Conservation (phyloP, 345 rosid genomes). For the Lepidium sativum region DNA sequence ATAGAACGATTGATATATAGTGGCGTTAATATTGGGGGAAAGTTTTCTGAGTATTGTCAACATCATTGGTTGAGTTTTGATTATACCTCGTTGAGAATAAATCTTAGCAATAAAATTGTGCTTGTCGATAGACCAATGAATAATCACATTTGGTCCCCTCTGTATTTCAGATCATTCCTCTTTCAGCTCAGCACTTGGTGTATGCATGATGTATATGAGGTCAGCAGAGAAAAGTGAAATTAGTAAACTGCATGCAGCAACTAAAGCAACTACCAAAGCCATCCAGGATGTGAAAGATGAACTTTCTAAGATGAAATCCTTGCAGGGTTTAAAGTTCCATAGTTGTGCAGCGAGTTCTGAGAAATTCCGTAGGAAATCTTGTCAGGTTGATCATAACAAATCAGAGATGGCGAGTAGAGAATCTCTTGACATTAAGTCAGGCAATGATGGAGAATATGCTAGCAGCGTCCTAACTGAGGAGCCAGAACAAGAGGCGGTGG, state of each 20-base stretch:
- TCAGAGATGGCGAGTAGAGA: constrained; percentile 22
- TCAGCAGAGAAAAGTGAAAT: constrained; percentile 63
- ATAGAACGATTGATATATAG: background rate
- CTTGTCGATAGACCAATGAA: background rate
- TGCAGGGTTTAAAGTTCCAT: constrained; percentile 15
- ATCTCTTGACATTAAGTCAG: constrained; percentile 19
- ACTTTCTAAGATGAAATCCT: constrained; percentile 43
- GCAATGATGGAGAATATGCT: constrained; percentile 51
- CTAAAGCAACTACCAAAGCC: constrained; percentile 63
- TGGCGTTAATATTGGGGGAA: background rate
- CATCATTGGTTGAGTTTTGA: background rate
- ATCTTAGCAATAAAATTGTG: background rate
- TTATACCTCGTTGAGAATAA: background rate
- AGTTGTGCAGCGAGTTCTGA: constrained; percentile 21
- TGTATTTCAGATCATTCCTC: constrained; percentile 42
- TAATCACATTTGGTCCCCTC: background rate
- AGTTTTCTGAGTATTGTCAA: background rate
- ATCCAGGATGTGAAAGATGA: constrained; percentile 64
- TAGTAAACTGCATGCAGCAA: constrained; percentile 43
- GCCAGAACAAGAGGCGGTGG: constrained; percentile 44
- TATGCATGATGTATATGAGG: constrained; percentile 80
- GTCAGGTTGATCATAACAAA: constrained; percentile 10
- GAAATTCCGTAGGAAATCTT: constrained; percentile 11
- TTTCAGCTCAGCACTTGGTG: constrained; percentile 56
- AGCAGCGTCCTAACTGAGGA: constrained; percentile 87